Percentiles rank a stretch among this genome's conserved stretches.
Evolutionary conservation across 2,329 filamentous ascomycete species (phyloP).

Genomic region (Aspergillus candidus): DNA sequence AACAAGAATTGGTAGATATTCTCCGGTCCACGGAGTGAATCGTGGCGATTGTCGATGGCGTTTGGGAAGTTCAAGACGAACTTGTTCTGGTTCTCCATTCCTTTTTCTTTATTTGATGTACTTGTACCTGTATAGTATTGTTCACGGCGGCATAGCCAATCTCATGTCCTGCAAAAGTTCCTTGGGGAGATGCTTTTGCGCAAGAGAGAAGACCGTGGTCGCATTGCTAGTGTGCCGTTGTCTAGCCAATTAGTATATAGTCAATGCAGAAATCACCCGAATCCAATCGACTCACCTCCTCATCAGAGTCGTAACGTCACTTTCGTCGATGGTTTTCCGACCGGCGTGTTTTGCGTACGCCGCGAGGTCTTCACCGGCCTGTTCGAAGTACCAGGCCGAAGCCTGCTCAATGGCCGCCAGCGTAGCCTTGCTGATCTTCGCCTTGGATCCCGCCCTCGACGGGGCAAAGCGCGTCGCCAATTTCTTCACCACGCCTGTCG

Average conservation of each 20-base stretch:
- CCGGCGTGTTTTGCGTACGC: slow-evolving; percentile 77
- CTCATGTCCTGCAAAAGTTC: slow-evolving; percentile 75
- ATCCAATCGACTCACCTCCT: slow-evolving; percentile 56
- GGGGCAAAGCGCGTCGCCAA: slow-evolving; percentile 61
- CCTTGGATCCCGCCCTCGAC: slow-evolving; percentile 58
- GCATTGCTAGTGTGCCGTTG: slow-evolving; percentile 68
- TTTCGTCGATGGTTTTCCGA: slow-evolving; percentile 78
- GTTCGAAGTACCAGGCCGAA: slow-evolving; percentile 88
- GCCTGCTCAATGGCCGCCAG: slow-evolving; percentile 70
- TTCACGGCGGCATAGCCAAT: slow-evolving; percentile 35
- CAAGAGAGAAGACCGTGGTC: slow-evolving; percentile 77
- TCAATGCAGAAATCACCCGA: not conserved
- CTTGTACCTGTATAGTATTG: slow-evolving; percentile 5
- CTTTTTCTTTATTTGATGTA: slow-evolving; percentile 16
- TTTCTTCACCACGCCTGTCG: slow-evolving; percentile 64
- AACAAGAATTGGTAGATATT: slow-evolving; percentile 63
- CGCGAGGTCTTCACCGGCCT: slow-evolving; percentile 70
- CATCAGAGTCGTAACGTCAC: slow-evolving; percentile 76
- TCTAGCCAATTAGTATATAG: slow-evolving; percentile 46
- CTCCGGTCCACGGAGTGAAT: not conserved
- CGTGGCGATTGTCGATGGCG: slow-evolving; percentile 28
- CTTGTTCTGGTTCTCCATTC: too few relatives aligned
- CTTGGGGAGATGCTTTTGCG: slow-evolving; percentile 71
- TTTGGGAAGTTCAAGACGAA: slow-evolving; percentile 18
- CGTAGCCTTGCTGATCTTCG: slow-evolving; percentile 67